phyloP scores from a whole-genome alignment of 768 basidiomycete genomes.

The Suillus cothurnatus region DNA sequence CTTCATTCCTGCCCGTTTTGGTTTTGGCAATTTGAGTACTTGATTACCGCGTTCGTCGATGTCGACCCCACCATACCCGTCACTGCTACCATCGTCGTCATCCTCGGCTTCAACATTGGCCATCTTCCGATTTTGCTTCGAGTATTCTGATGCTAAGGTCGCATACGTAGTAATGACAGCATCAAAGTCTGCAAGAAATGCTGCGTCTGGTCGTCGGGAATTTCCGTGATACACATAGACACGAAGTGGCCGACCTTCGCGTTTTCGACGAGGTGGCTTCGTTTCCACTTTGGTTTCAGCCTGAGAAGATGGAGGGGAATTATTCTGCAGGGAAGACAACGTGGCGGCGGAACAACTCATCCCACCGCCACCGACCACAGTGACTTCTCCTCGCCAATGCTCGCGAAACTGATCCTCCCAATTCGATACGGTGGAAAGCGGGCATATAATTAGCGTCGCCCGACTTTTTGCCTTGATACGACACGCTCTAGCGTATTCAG shows the following conservation, averaged over 20 bases:
- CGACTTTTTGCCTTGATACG: constrained; percentile 83
- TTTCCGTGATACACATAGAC: constrained; percentile 98
- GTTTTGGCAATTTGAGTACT: constrained; percentile 57
- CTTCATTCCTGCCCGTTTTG: constrained; percentile 70
- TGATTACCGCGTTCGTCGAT: constrained; percentile 70
- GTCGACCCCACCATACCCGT: constrained; percentile 61
- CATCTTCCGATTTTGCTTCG: constrained; percentile 78
- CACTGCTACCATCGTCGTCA: constrained; percentile 67
- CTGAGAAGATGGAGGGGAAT: constrained; percentile 35
- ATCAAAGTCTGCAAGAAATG: constrained; percentile 90
- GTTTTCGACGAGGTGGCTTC: constrained; percentile 37
- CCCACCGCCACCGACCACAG: constrained; percentile 77
- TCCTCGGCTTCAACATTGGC: constrained; percentile 61
- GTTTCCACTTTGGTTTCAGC: constrained; percentile 26
- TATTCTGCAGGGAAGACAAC: constrained; percentile 36
- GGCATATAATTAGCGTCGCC: constrained; percentile 95
- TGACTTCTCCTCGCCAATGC: constrained; percentile 91
- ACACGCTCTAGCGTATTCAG: constrained; percentile 66
- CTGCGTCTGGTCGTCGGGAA: constrained; percentile 81
- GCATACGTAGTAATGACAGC: constrained; percentile 97
- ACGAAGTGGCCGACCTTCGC: constrained; percentile 59
- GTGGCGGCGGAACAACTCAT: constrained; percentile 32
- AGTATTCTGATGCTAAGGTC: constrained; percentile 93
- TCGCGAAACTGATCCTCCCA: constrained; percentile 99
- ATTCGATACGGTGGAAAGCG: constrained; percentile 93